A percentile compares a stretch with the other conserved stretches of the same genome.
Conservation (phyloP, 148 eudicot genomes). For the Camellia granthamiana region DNA sequence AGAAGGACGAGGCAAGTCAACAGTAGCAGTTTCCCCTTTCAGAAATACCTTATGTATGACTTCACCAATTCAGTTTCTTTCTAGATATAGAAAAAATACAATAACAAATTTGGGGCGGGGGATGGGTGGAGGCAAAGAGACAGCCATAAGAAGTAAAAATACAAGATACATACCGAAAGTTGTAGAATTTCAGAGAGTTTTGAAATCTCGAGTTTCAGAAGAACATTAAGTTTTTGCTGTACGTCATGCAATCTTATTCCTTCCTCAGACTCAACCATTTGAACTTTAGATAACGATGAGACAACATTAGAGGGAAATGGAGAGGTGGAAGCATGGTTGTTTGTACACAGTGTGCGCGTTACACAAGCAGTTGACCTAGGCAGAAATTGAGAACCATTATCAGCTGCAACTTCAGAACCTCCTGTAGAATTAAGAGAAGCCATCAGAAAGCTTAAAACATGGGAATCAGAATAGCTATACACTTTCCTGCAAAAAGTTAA, state of each 20-base stretch:
- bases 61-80: too few species aligned
- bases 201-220: conserved; percentile 38
- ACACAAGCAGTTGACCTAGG: conserved; percentile 11
- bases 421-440: conserved; percentile 18
- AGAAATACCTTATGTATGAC: too few species aligned
- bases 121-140: not conserved
- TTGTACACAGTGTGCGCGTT: not conserved
- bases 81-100: too few species aligned
- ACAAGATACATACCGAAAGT: conserved; percentile 43
- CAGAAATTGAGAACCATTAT: not conserved
- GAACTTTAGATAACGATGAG: conserved; percentile 8
- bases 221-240: conserved; percentile 39
- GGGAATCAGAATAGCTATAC: not conserved
- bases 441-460: conserved; percentile 5
- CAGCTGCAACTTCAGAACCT: conserved; percentile 13
- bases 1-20: too few species aligned
- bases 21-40: too few species aligned
- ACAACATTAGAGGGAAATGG: not conserved
- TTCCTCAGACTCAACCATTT: conserved; percentile 22
- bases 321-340: not conserved
- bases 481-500: not conserved
- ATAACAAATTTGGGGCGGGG: not conserved
- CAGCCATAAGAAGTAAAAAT: not conserved
- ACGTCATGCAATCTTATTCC: conserved; percentile 26
- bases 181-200: conserved; percentile 49